Percentiles rank a stretch among this genome's conserved stretches.
phyloP scores from a whole-genome alignment of 1,284 basidiomycete genomes.

The Moniliophthora roreri region DNA sequence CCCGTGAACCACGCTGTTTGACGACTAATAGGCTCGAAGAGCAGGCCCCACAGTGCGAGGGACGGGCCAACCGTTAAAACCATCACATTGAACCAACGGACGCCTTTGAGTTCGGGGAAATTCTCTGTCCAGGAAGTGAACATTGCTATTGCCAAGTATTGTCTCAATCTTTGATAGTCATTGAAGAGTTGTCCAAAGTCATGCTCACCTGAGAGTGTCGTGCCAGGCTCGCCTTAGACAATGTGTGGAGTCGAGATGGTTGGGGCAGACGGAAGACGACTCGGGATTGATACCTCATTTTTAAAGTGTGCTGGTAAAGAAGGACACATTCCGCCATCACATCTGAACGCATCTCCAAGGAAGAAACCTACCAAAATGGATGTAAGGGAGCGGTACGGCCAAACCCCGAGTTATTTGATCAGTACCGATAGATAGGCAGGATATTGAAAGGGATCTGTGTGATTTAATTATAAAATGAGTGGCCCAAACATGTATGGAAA shows the following conservation, averaged over 20 bases:
- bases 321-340: neutral
- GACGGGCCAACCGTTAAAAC: constrained; percentile 69
- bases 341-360: neutral
- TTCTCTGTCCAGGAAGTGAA: constrained; percentile 21
- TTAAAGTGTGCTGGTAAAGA: neutral
- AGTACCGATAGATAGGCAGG: neutral
- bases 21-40: constrained; percentile 42
- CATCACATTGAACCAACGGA: constrained; percentile 68
- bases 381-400: neutral
- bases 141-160: neutral
- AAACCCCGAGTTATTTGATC: neutral
- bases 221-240: no score
- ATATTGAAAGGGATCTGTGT: neutral
- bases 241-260: no score
- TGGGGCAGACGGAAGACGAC: no score
- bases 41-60: constrained; percentile 67
- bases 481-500: neutral
- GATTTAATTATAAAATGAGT: neutral
- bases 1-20: constrained; percentile 61
- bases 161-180: neutral
- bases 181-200: no score
- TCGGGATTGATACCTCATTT: neutral
- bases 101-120: constrained; percentile 49
- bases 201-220: no score
- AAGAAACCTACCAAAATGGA: constrained; percentile 1